phyloP scores from a whole-genome alignment of 2,329 filamentous ascomycete species.

The Emergomyces orientalis region DNA sequence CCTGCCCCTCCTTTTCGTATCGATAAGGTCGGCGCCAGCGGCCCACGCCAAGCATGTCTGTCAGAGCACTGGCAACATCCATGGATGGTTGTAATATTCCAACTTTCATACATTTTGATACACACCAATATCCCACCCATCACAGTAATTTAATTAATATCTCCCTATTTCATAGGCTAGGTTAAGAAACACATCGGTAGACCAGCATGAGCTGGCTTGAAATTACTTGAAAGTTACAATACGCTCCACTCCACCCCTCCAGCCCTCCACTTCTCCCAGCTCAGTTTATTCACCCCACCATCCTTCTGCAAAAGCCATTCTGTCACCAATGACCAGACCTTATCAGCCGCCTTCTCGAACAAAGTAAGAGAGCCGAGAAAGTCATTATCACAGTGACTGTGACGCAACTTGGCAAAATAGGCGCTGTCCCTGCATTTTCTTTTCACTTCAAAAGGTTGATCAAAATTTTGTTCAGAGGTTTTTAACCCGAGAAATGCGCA shows the following conservation, averaged over 20 bases:
- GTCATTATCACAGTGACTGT: not conserved
- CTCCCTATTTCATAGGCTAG: not conserved
- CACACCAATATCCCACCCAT: not conserved
- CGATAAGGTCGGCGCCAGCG: not conserved
- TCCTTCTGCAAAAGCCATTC: not conserved
- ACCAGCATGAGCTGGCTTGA: not conserved
- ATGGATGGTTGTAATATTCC: too few relatives aligned
- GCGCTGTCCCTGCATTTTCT: not conserved
- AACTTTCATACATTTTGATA: not conserved
- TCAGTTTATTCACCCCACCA: not conserved
- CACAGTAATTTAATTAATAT: not conserved
- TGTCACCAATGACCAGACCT: not conserved
- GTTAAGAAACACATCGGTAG: not conserved
- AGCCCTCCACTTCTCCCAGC: not conserved
- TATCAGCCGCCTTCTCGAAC: not conserved
- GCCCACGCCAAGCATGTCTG: not conserved
- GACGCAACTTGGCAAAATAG: not conserved
- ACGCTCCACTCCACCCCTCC: not conserved
- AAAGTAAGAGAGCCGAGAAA: not conserved
- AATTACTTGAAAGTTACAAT: not conserved
- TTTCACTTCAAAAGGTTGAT: not conserved
- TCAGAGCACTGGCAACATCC: too few relatives aligned
- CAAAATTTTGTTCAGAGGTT: not conserved
- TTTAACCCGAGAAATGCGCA: too few relatives aligned
- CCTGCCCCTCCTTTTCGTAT: not conserved